Evolutionary conservation across 768 basidiomycete genomes (phyloP), one percentile per base, ranked within the genome.

Genomic region (Leccinum subgranulosum): DNA sequence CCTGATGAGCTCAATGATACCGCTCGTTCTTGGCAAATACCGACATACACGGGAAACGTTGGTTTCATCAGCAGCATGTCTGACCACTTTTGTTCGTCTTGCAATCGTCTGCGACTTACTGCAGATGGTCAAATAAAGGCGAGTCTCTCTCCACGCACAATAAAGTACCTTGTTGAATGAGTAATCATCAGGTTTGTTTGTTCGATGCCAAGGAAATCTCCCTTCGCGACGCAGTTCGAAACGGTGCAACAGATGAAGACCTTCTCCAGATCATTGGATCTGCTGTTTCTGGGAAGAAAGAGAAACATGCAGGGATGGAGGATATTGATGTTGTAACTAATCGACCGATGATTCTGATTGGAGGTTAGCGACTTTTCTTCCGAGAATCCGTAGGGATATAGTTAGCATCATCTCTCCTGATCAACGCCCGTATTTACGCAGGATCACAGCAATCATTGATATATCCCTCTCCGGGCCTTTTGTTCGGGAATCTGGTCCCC

Each of bases 1-100:
- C 68, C 81, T n/a, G 87, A 89, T 62, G 83, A 87, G 53, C 69
- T 80, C 46, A 88, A 88, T 64, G 89, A 92, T 64, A 94, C 91
- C n/a, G 88, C 90, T 19, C 83, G 89, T 50, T 86, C 84, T 23
- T 93, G 88, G 81, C 74, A 78, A 60, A 83, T 94, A 53, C 88
- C 87, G 0, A 87, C 86, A 6, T 83, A 86, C 67, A 62, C 59
- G 58, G 92, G 92, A 23, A 83, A 77, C 67, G 81, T 87, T 70
- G 92, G 87, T n/a, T 92, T 94, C 73, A 95, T 95, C 67, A 91
- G 85, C 67, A 92, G 88, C 76, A 93, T 93, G 92, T 94, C 91
- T 17, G 92, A 95, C 71, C 92, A 94, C 72, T 93, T 95, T 65
- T 94, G 92, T 72, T 80, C 83, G 1, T 85, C 86, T 1, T 95